Conservation (phyloP, 1,139 yeast species). For the Debaryomycetaceae sp. region DNA sequence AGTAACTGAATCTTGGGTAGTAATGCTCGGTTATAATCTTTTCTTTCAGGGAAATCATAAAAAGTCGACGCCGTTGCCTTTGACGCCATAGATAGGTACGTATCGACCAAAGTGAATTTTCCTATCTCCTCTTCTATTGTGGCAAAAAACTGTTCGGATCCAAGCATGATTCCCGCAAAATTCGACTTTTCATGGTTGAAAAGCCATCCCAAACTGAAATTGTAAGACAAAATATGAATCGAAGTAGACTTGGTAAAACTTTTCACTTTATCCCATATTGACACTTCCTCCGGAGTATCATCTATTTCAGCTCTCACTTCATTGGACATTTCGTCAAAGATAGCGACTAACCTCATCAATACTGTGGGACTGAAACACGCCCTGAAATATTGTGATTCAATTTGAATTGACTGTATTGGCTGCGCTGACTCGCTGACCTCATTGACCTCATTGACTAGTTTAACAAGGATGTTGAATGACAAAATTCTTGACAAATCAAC, state of each 20-base stretch:
- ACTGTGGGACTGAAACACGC: constrained; percentile 54
- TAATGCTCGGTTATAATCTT: constrained; percentile 56
- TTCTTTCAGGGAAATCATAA: constrained; percentile 47
- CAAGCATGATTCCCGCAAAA: constrained; percentile 68
- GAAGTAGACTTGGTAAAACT: constrained; percentile 28
- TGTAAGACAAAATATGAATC: constrained; percentile 58
- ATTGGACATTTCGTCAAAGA: constrained; percentile 13
- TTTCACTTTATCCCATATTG: neutral
- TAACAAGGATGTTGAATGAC: constrained; percentile 38
- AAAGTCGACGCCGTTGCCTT: constrained; percentile 40
- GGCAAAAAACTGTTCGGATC: constrained; percentile 69
- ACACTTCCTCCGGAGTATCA: neutral
- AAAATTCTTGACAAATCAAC: constrained; percentile 44
- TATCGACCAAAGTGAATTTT: constrained; percentile 60
- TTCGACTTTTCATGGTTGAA: constrained; percentile 44
- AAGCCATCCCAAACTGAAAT: constrained; percentile 76
- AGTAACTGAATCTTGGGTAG: constrained; percentile 64
- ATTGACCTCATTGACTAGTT: constrained; percentile 31
- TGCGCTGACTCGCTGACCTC: constrained; percentile 4
- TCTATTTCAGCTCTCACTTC: neutral
- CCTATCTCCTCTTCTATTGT: constrained; percentile 61
- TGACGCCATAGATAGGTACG: constrained; percentile 63
- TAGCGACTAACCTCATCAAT: constrained; percentile 33
- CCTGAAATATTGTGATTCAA: constrained; percentile 57
- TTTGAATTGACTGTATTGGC: constrained; percentile 43